phyloP scores from a whole-genome alignment of 1,284 basidiomycete species.

The Boletus holoroseus region DNA sequence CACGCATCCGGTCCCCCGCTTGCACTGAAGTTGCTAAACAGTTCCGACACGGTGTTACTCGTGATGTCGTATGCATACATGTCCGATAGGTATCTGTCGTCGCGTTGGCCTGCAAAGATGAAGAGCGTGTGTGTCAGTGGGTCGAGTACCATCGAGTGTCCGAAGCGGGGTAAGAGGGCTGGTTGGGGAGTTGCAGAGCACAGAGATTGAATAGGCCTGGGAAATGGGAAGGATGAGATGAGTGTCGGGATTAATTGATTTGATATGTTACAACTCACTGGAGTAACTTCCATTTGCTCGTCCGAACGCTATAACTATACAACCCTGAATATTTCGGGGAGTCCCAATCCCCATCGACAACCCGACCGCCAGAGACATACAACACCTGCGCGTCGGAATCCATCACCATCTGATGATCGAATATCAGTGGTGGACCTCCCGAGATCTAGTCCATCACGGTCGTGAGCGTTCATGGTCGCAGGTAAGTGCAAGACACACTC shows the following conservation, averaged over 20 bases:
- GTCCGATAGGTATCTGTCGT: conserved; percentile 60
- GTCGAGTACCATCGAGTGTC: conserved; percentile 76
- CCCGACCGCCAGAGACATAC: conserved; percentile 74
- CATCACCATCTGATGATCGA: conserved; percentile 78
- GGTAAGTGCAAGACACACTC: conserved; percentile 21
- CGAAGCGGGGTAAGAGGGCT: conserved; percentile 55
- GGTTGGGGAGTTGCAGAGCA: conserved; percentile 28
- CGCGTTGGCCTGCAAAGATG: conserved; percentile 67
- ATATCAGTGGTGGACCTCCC: conserved; percentile 70
- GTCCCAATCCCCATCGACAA: conserved; percentile 60
- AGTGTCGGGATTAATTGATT: background rate
- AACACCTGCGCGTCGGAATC: conserved; percentile 67
- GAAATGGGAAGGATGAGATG: background rate
- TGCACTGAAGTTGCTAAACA: conserved; percentile 53
- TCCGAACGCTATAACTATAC: conserved; percentile 61
- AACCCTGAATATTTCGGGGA: conserved; percentile 59
- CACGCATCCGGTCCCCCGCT: conserved; percentile 60
- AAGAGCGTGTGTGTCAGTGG: conserved; percentile 50
- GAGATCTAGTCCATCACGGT: conserved; percentile 38
- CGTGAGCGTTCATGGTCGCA: background rate
- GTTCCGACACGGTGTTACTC: conserved; percentile 52
- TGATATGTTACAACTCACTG: conserved; percentile 43
- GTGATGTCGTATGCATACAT: conserved; percentile 68
- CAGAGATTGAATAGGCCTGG: conserved; percentile 34
- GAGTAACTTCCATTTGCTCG: conserved; percentile 58